Base-by-base conservation (phyloP, 2,329 filamentous ascomycete species). In the Colletotrichum sp. region DNA sequence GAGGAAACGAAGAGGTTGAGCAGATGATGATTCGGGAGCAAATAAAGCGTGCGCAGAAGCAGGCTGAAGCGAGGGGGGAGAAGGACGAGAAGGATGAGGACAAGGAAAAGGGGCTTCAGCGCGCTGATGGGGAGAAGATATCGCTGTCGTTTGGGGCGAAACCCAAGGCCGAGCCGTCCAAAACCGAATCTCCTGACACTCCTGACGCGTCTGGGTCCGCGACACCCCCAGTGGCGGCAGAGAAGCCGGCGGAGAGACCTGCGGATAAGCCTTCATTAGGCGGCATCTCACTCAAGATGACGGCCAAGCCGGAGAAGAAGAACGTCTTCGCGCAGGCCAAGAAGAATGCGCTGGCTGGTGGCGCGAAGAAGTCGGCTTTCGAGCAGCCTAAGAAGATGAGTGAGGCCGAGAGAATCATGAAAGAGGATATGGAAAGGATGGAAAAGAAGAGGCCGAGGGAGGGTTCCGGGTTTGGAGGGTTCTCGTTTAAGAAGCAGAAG, bases 1-100 rank as follows among this genome's bases (percentile, higher is more conserved):
- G 95, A 79, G 95, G 96, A 3, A 96, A 98, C 80, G 96, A 99
- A 83, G 95, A 98, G 85, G 87, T 95, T 65, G 96, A 99, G 85
- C 94, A 96, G 85, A 92, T 91, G 82, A 89, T 96, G 87, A 93
- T 99, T 61, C 90, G 91, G 80, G 94, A 95, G 82, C 97, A 99
- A 88, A 95, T 99, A 65, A 91, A 92, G 83, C 89, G 94, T 75
- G 96, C 96, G 4, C 90, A 92, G 80, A 90, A 89, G 77, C 90
- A 91, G 66, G 90, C 89, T 5, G 89, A 90, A 72, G 85, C 84
- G 25, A 85, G 86, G 19, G 85, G 83, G 27, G 85, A 83, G 11
- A 85, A 85, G 4, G 87, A 86, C 9, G 86, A 86, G 7, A 85
- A 83, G 16, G 83, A 84, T 0, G 80, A 85, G 52, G 83, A 86